Evolutionary conservation across 257 asterid genomes (phyloP).

Genomic region (Forsythia viridissima): DNA sequence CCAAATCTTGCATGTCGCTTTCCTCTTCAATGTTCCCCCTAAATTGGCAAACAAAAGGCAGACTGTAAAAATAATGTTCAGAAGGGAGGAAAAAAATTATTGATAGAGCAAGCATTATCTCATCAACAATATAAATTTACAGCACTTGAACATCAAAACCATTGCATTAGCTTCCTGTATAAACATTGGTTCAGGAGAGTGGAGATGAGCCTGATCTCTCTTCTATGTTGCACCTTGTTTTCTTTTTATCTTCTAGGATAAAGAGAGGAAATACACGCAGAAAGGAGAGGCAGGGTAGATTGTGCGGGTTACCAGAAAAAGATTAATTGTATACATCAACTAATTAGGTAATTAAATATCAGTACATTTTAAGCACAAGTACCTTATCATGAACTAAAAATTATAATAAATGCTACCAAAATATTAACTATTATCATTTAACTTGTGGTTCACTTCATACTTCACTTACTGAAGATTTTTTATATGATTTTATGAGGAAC

Average conservation of each 20-base stretch:
- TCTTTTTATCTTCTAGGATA: not conserved
- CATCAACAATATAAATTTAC: constrained; percentile 10
- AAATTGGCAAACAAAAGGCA: constrained; percentile 31
- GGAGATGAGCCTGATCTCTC: constrained; percentile 12
- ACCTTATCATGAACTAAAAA: not conserved
- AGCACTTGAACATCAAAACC: constrained; percentile 1
- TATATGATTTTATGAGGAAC: not conserved
- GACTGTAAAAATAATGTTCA: constrained; percentile 22
- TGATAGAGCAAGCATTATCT: constrained; percentile 16
- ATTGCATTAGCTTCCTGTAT: constrained; percentile 8
- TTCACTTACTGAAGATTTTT: not conserved
- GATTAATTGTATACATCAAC: not conserved
- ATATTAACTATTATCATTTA: not conserved
- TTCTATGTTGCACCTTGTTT: not conserved
- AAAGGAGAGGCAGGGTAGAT: not conserved
- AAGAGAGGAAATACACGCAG: constrained; percentile 10
- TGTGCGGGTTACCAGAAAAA: not conserved
- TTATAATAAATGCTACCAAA: constrained; percentile 1
- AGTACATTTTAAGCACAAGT: constrained; percentile 3
- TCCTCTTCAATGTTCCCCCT: constrained; percentile 79
- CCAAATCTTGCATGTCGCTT: constrained; percentile 75
- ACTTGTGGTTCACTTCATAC: constrained; percentile 1
- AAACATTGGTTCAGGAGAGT: constrained; percentile 14
- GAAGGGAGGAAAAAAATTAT: constrained; percentile 20
- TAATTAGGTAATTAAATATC: not conserved